A percentile compares a stretch with the other conserved stretches of the same genome.
These are phyloP conservation scores for Gomphus bonarii DNA, from an alignment of 1,284 basidiomycete genomes.

Conservation along the genomic window DNA sequence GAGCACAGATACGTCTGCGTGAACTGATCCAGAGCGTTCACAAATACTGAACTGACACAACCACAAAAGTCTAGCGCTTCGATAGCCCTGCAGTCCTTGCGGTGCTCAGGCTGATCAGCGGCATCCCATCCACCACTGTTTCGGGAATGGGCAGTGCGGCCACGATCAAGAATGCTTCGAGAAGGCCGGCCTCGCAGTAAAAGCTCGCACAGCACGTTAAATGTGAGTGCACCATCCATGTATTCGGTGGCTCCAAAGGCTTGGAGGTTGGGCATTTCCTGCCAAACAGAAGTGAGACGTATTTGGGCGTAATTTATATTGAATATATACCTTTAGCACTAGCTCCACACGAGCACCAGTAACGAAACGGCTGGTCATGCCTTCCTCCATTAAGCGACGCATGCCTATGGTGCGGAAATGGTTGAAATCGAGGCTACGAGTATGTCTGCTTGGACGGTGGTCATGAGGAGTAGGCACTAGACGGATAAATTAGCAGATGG, in stretches of 20 bases:
- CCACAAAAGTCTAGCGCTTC: slow-evolving; percentile 91
- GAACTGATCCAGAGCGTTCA: slow-evolving; percentile 75
- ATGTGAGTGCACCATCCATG: slow-evolving; percentile 84
- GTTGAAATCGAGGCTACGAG: slow-evolving; percentile 80
- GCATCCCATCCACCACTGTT: slow-evolving; percentile 30
- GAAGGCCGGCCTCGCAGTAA: slow-evolving; percentile 56
- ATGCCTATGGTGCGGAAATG: slow-evolving; percentile 93
- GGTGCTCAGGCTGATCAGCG: slow-evolving; percentile 55
- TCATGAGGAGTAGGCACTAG: slow-evolving; percentile 64
- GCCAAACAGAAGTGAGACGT: slow-evolving; percentile 10
- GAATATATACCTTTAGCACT: slow-evolving; percentile 59
- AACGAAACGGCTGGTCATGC: slow-evolving; percentile 84
- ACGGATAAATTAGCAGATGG: slow-evolving; percentile 8
- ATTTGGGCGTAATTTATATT: slow-evolving; percentile 1
- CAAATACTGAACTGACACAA: slow-evolving; percentile 85
- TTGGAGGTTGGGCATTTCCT: slow-evolving; percentile 80
- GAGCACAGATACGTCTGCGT: slow-evolving; percentile 57
- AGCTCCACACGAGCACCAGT: slow-evolving; percentile 80
- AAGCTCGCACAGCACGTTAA: slow-evolving; percentile 75
- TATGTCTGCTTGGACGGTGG: slow-evolving; percentile 63
- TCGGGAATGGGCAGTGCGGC: slow-evolving; percentile 25
- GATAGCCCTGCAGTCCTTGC: slow-evolving; percentile 69
- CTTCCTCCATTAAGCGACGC: slow-evolving; percentile 87
- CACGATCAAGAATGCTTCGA: slow-evolving; percentile 36
- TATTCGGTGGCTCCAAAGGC: slow-evolving; percentile 89